A percentile compares a stretch with the other conserved stretches of the same genome.
These are phyloP conservation scores for Wickerhamomyces tratensis DNA, from an alignment of 805 yeast genomes.

Conservation along the genomic window DNA sequence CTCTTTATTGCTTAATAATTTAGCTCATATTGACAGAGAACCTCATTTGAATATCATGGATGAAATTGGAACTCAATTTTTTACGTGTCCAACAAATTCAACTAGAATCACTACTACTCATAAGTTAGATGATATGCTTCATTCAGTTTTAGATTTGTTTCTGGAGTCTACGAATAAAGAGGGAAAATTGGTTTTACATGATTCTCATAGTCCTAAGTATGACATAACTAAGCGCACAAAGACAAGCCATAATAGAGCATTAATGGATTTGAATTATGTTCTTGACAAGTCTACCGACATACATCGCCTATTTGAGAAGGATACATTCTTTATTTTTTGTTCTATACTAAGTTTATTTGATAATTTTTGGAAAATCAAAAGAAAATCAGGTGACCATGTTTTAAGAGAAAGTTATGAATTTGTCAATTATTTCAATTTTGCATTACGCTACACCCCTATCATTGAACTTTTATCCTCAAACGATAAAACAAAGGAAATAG, in stretches of 20 bases:
- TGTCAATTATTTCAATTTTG: constrained; percentile 37
- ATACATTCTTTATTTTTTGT: constrained; percentile 31
- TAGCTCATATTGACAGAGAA: constrained; percentile 69
- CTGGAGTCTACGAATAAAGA: too few relatives aligned
- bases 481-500: background rate
- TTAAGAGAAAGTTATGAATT: constrained; percentile 44
- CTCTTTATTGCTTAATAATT: constrained; percentile 36
- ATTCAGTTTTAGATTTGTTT: too few relatives aligned
- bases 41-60: constrained; percentile 75
- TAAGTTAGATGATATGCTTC: too few relatives aligned
- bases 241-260: background rate
- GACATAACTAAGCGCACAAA: too few relatives aligned
- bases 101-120: constrained; percentile 15
- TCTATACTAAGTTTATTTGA: constrained; percentile 46
- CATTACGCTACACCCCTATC: constrained; percentile 33
- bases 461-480: constrained; percentile 24
- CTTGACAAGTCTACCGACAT: constrained; percentile 21
- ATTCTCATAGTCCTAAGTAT: too few relatives aligned
- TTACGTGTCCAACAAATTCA: constrained; percentile 82
- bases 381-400: constrained; percentile 65
- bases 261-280: constrained; percentile 10
- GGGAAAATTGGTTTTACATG: too few relatives aligned
- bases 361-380: constrained; percentile 42
- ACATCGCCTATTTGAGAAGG: constrained; percentile 22
- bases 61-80: constrained; percentile 72